A percentile compares a stretch with the other conserved stretches of the same genome.
Evolutionary conservation across 2,329 filamentous ascomycete species (phyloP).

Genomic region (Scopulariopsis brevicaulis): DNA sequence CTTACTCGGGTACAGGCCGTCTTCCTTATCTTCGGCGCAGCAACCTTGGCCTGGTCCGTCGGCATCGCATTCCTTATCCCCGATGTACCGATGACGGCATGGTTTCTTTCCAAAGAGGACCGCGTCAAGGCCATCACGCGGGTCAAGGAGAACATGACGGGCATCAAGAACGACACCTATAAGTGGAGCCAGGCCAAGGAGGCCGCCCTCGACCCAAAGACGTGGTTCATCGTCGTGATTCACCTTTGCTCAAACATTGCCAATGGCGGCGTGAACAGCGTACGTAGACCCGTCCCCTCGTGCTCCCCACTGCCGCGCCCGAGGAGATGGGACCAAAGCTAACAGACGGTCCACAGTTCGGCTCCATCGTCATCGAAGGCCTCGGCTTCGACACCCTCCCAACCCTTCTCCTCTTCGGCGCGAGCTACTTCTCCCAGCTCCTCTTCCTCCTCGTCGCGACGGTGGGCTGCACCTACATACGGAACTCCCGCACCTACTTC

Average conservation of each 20-base stretch:
- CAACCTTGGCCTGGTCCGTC: constrained; percentile 12
- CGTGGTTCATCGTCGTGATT: constrained; percentile 14
- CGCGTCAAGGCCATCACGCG: constrained; percentile 17
- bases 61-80: constrained; percentile 40
- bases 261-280: constrained; percentile 16
- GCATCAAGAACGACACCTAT: constrained; percentile 14
- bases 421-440: constrained; percentile 9
- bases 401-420: constrained; percentile 8
- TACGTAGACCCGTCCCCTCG: too few species aligned
- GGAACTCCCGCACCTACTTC: constrained; percentile 14
- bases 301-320: too few species aligned
- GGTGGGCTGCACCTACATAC: constrained; percentile 11
- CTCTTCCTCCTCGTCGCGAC: constrained; percentile 13
- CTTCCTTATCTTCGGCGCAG: constrained; percentile 13
- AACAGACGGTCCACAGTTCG: constrained; percentile 13
- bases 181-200: constrained; percentile 17
- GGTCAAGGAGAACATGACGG: constrained; percentile 16
- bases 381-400: constrained; percentile 10
- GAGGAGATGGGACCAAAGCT: not conserved
- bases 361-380: constrained; percentile 13
- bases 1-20: constrained; percentile 5
- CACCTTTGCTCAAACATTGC: constrained; percentile 15
- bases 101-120: constrained; percentile 14
- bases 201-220: constrained; percentile 14
- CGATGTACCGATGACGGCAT: constrained; percentile 27